Percentiles rank a stretch among this genome's conserved stretches.
These are phyloP conservation scores for Polytrichum formosum DNA, from an alignment of 225 moss, liverwort and hornwort species.

Conservation along the genomic window DNA sequence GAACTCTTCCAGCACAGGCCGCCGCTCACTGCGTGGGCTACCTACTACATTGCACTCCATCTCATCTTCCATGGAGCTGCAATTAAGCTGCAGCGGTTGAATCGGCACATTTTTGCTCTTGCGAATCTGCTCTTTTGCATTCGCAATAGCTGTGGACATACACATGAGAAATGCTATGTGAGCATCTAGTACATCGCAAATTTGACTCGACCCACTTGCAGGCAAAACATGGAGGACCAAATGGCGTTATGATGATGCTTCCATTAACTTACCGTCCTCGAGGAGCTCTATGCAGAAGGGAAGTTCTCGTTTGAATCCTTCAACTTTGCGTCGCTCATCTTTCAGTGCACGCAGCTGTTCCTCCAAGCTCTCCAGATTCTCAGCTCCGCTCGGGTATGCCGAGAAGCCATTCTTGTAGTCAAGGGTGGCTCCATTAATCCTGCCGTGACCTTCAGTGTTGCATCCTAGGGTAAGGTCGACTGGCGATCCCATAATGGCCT, in stretches of 20 bases:
- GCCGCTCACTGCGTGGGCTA: constrained; percentile 11
- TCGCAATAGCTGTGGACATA: constrained; percentile 54
- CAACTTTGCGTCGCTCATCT: constrained; percentile 91
- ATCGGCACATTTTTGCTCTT: constrained; percentile 21
- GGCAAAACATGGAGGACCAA: neutral
- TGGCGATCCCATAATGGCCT: constrained; percentile 65
- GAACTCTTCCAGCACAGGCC: constrained; percentile 58
- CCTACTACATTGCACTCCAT: constrained; percentile 5
- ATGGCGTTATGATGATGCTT: no score
- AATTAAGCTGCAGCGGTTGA: constrained; percentile 22
- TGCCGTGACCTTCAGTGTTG: constrained; percentile 29
- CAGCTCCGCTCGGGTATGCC: constrained; percentile 6
- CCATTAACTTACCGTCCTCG: constrained; percentile 58
- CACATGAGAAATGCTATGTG: neutral
- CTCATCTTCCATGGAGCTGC: constrained; percentile 24
- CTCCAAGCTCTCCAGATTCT: constrained; percentile 39
- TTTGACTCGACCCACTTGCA: no score
- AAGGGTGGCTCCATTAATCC: constrained; percentile 7
- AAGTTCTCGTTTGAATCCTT: constrained; percentile 96
- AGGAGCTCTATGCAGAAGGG: constrained; percentile 90
- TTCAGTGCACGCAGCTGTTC: constrained; percentile 58
- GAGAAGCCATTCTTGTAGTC: constrained; percentile 15
- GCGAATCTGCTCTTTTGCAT: constrained; percentile 51
- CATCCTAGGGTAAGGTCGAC: constrained; percentile 71
- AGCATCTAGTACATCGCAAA: neutral